Conservation (phyloP, 768 basidiomycete genomes). For the Hygrophorus russula region DNA sequence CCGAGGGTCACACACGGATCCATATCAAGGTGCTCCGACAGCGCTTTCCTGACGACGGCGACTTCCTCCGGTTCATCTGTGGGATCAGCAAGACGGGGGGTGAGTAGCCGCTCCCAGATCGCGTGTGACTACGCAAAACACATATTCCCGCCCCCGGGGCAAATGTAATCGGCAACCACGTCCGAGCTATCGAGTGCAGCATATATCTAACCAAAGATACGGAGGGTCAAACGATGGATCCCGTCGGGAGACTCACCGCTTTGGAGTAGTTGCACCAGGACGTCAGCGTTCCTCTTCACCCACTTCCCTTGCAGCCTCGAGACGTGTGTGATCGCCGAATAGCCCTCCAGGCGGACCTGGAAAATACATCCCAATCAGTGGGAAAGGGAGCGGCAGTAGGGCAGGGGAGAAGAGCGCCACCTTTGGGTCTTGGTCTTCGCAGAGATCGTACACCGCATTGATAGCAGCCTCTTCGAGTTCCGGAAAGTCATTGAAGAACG, state of each 20-base stretch:
- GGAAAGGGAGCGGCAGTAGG: background rate
- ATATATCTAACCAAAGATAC: background rate
- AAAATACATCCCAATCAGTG: constrained; percentile 3
- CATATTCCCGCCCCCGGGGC: too few species aligned
- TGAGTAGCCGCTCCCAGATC: too few species aligned
- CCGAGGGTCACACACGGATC: constrained; percentile 48
- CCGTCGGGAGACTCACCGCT: constrained; percentile 38
- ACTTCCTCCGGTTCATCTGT: constrained; percentile 61
- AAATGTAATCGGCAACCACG: background rate
- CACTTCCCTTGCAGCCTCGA: constrained; percentile 39
- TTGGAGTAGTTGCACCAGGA: constrained; percentile 64
- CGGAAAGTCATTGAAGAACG: constrained; percentile 55
- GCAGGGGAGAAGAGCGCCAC: constrained; percentile 21
- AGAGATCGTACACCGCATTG: constrained; percentile 69
- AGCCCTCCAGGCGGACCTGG: constrained; percentile 63
- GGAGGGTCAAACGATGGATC: background rate
- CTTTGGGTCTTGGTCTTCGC: constrained; percentile 51
- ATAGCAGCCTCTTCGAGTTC: constrained; percentile 68
- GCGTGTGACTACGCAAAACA: too few species aligned
- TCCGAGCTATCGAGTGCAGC: background rate
- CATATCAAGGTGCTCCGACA: constrained; percentile 53
- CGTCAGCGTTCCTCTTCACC: constrained; percentile 65
- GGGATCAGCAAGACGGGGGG: background rate
- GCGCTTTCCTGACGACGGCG: constrained; percentile 43
- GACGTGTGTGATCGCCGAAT: constrained; percentile 42